A percentile compares a stretch with the other conserved stretches of the same genome.
phyloP scores from a whole-genome alignment of 2,329 filamentous ascomycete species.

The Fusarium palustre region DNA sequence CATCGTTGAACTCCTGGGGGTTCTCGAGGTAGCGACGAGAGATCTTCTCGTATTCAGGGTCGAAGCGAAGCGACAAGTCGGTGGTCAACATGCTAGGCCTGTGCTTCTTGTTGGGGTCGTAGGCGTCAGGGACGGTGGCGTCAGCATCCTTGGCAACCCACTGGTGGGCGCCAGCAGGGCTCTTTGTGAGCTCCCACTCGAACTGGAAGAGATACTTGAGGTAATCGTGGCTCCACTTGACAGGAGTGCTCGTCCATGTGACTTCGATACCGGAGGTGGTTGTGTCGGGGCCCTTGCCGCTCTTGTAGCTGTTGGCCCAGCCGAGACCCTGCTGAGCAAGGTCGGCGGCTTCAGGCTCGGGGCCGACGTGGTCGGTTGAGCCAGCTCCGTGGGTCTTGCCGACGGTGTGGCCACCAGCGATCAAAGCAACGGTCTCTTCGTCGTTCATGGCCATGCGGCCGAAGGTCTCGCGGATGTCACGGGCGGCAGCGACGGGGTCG shows the following conservation, averaged over 20 bases:
- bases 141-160: slow-evolving; percentile 73
- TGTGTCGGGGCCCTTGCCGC: slow-evolving; percentile 76
- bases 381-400: slow-evolving; percentile 79
- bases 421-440: slow-evolving; percentile 83
- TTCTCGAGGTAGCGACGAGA: slow-evolving; percentile 76
- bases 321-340: slow-evolving; percentile 77
- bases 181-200: slow-evolving; percentile 82
- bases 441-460: slow-evolving; percentile 86
- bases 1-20: slow-evolving; percentile 75
- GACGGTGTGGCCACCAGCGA: slow-evolving; percentile 83
- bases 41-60: slow-evolving; percentile 83
- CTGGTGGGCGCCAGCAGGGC: slow-evolving; percentile 80
- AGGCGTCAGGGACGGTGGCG: slow-evolving; percentile 54
- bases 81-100: slow-evolving; percentile 35
- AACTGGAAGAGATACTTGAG: slow-evolving; percentile 83
- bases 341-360: slow-evolving; percentile 73
- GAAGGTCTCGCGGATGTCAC: slow-evolving; percentile 80
- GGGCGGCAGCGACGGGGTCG: slow-evolving; percentile 74
- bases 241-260: slow-evolving; percentile 79
- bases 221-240: slow-evolving; percentile 75
- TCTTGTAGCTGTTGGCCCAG: slow-evolving; percentile 73
- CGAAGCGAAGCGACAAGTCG: slow-evolving; percentile 73
- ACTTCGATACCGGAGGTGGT: slow-evolving; percentile 84
- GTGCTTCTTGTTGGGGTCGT: slow-evolving; percentile 37
- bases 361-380: slow-evolving; percentile 64